Conservation (phyloP, 2,329 filamentous ascomycete species). For the Talaromyces islandicus region DNA sequence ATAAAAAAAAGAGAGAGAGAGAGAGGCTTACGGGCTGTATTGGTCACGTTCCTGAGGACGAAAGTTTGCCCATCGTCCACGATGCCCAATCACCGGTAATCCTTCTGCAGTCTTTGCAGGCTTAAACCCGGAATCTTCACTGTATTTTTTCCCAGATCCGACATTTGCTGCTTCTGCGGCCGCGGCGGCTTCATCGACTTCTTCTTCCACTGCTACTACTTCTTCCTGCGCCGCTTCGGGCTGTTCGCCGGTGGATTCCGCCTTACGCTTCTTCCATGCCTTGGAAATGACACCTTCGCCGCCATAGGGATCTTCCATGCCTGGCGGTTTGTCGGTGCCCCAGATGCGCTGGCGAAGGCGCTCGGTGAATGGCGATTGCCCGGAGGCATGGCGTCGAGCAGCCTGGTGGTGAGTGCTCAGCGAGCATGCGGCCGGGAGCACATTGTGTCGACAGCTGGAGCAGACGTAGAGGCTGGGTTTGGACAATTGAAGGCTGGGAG, state of each 20-base stretch:
- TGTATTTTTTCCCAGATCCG: background rate
- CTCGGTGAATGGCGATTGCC: conserved; percentile 35
- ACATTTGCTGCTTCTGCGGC: background rate
- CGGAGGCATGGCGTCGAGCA: conserved; percentile 30
- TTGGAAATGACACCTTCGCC: conserved; percentile 30
- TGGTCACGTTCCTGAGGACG: background rate
- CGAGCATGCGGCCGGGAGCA: conserved; percentile 18
- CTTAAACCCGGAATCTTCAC: background rate
- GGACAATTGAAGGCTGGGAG: conserved; percentile 20
- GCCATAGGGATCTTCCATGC: conserved; percentile 44
- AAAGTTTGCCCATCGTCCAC: background rate
- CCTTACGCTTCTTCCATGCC: conserved; percentile 16
- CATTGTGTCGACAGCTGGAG: conserved; percentile 34
- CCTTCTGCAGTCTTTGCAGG: background rate
- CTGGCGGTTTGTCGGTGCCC: conserved; percentile 46
- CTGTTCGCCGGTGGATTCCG: conserved; percentile 16
- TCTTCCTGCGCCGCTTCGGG: background rate
- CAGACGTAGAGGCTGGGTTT: conserved; percentile 29
- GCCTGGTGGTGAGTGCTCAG: conserved; percentile 20
- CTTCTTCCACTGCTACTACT: conserved; percentile 12
- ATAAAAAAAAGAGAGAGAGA: background rate
- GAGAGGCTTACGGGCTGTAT: conserved; percentile 25
- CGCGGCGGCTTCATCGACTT: background rate
- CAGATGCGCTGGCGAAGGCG: conserved; percentile 44
- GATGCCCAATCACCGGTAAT: background rate